Evolutionary conservation across 306 rosid species (phyloP), one percentile per base, ranked within the genome.

Genomic region (Dryas alaskensis): DNA sequence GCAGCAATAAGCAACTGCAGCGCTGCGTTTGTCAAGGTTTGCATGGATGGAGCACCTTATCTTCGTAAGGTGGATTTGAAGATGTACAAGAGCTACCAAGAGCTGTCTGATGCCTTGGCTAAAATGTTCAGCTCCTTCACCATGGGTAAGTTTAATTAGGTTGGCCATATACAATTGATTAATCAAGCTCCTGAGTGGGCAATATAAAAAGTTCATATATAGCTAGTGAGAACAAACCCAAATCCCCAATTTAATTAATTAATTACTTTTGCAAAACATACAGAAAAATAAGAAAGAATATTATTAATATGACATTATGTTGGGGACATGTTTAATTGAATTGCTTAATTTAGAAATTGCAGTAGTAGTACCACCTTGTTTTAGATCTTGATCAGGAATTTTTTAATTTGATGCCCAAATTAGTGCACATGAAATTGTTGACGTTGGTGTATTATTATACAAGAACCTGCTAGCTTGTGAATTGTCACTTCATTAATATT

Each of bases 101-200:
- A 88, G 13, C 87, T 95, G 31, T 92, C 98, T 67, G 96, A 88
- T 82, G 89, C 99, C 77, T 89, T 95, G 65, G 96, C 98, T 84
- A 95, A 95, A 87, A 95, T 95, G 99, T 95, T 95, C 85, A 90
- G 97, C 82, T 88, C 99, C 87, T 95, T 92, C 84, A 90, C 99
- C 85, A 90, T 81, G 83, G 96, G 97, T 91, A 65, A 67, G 82
- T 31, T 31, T 31, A 31, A 31, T 31, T 1, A 31, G 2, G 2
- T 78, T 43, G 12, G 3, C 40, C 19, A 44, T 19, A 54, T 44
- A 31, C 3, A 31, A 31, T 31, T 31, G 37, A 31, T 31, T 31
- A 31, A 31, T 31, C 37, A 31, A 31, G 37, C 37, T 31, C 0
- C 3, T 31, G 3, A 31, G 2, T 31, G 37, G 37, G 37, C 37